Conservation (phyloP, 1,139 yeast genomes). For the Saccharomyces hybrid region DNA sequence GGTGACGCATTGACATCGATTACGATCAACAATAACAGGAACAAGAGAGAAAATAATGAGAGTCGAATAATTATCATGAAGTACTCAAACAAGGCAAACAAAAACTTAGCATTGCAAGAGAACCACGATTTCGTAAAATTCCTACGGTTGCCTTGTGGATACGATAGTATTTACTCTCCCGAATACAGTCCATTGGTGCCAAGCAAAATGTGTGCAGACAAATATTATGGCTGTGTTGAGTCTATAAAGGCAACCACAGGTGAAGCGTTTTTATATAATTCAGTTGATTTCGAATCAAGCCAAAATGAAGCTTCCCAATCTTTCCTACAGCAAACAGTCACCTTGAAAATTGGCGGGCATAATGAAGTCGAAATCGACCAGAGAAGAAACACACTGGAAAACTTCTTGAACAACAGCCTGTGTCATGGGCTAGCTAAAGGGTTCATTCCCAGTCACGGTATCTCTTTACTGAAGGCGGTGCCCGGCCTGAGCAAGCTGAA, state of each 20-base stretch:
- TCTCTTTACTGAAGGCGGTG: conserved; percentile 21
- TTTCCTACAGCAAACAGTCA: conserved; percentile 20
- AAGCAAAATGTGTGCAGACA: conserved; percentile 21
- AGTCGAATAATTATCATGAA: conserved; percentile 20
- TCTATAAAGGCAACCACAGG: conserved; percentile 29
- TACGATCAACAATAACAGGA: conserved; percentile 28
- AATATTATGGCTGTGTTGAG: conserved; percentile 25
- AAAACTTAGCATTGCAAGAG: conserved; percentile 19
- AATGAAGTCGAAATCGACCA: conserved; percentile 27
- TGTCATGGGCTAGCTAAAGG: conserved; percentile 26
- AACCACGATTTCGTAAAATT: conserved; percentile 23
- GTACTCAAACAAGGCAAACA: conserved; percentile 19
- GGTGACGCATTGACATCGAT: conserved; percentile 29
- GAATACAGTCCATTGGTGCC: conserved; percentile 25
- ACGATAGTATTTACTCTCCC: conserved; percentile 26
- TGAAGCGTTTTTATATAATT: conserved; percentile 28
- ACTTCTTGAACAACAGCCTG: conserved; percentile 22
- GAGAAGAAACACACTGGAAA: conserved; percentile 23
- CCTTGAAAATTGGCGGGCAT: conserved; percentile 27
- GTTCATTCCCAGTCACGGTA: conserved; percentile 24
- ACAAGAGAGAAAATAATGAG: conserved; percentile 18
- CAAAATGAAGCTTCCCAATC: conserved; percentile 10
- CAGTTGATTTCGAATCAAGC: conserved; percentile 5
- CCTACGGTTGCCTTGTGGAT: conserved; percentile 24
- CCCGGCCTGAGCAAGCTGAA: conserved; percentile 7